A percentile compares a stretch with the other conserved stretches of the same genome.
Evolutionary conservation across 306 rosid genomes (phyloP).

Genomic region (Medicago arabica): DNA sequence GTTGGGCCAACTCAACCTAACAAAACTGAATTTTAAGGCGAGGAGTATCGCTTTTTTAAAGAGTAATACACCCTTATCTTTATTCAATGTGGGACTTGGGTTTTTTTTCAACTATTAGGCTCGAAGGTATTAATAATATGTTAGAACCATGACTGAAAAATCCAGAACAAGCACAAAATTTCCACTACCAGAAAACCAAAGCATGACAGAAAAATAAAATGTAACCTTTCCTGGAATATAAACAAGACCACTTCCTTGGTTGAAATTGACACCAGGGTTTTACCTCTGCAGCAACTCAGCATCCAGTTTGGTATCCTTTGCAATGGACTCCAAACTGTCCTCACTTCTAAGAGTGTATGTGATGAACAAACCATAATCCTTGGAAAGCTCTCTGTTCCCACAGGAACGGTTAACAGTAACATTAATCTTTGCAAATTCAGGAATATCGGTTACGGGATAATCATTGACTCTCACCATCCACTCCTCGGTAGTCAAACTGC

Average conservation of each 20-base stretch:
- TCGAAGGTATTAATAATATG: too few relatives aligned
- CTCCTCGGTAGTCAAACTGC: conserved; percentile 57
- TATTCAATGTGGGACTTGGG: too few relatives aligned
- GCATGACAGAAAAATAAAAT: not conserved
- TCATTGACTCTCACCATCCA: conserved; percentile 45
- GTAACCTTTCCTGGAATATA: conserved; percentile 71
- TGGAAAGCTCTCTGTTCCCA: conserved; percentile 57
- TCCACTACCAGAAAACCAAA: conserved; percentile 21
- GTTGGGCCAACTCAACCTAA: too few relatives aligned
- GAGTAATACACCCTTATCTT: too few relatives aligned
- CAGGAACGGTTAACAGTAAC: conserved; percentile 70
- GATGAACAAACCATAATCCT: conserved; percentile 66
- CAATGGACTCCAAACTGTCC: conserved; percentile 47
- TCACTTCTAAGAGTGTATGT: conserved; percentile 59
- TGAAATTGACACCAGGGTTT: conserved; percentile 63
- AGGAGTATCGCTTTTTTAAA: too few relatives aligned
- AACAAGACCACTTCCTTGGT: conserved; percentile 51
- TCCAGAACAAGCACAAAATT: too few relatives aligned
- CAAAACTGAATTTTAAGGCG: too few relatives aligned
- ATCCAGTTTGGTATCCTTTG: conserved; percentile 27
- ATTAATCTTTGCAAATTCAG: conserved; percentile 13
- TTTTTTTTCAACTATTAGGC: too few relatives aligned
- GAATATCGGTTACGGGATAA: conserved; percentile 41
- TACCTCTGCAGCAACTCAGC: conserved; percentile 37
- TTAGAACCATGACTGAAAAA: too few relatives aligned